Evolutionary conservation across 2,329 filamentous ascomycete species (phyloP), one percentile per base, ranked within the genome.

Genomic region (Botrytis medusae): DNA sequence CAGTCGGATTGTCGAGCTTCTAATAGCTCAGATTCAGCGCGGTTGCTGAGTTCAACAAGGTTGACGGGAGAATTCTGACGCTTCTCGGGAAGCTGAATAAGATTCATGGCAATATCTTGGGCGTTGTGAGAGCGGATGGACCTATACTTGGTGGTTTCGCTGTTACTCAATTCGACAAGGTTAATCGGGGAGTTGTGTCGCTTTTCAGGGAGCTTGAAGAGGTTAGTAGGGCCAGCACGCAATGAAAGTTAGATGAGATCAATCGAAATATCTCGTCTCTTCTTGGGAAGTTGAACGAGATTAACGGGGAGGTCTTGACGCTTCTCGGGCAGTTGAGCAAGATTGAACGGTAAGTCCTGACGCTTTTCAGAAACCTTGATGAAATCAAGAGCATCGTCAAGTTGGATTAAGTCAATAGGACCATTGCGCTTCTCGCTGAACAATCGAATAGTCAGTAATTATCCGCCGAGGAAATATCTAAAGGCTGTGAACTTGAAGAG

Each of bases 1-100:
- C 71, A 72, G 25, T 69, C 65, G 25, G 42, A 32, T n/a, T 72
- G 48, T 32, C 71, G 37, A 4, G 57, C 22, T 18, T n/a, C 16
- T 10, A 68, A 29, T 4, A 14, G 10, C 42, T 67, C 51, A 10
- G 29, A 7, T 59, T 46, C 51, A 12, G n/a, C 62, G 16, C 44
- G 44, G 16, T 67, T 67, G 32, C 25, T 40, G 25, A 68, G 65
- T 22, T 68, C 25, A 37, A 57, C 10, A 20, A 68, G n/a, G 12
- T 42, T 57, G 25, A 32, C 25, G 8, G 46, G 64, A 0, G 9
- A 48, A n/a, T 29, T 46, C 14, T 40, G 46, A 20, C 37, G 61
- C 25, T 42, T 42, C 22, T 16, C 25, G 2, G 25, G 12, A 54
- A 44, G 40, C 10, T 63, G 14, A 25, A 44, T 29, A 18, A 44